A percentile compares a stretch with the other conserved stretches of the same genome.
These are phyloP conservation scores for Apophysomyces ossiformis DNA, from an alignment of 371 early-diverging fungal species.

Conservation along the genomic window DNA sequence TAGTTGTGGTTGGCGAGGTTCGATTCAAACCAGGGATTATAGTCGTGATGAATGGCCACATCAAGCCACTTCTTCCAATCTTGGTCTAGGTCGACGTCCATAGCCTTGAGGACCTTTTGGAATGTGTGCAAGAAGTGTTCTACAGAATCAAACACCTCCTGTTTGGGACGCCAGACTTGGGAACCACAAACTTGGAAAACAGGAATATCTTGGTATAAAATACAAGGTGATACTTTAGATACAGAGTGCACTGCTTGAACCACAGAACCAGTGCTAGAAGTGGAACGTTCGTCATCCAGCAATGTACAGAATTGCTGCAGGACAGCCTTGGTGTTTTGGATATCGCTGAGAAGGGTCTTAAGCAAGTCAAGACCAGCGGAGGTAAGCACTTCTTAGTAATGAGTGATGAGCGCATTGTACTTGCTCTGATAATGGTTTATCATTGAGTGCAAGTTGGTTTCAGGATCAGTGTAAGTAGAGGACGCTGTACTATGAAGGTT, in stretches of 20 bases:
- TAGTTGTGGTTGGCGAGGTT: not conserved
- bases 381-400: not conserved
- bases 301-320: not conserved
- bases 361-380: not conserved
- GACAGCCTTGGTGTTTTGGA: not conserved
- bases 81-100: not conserved
- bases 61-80: not conserved
- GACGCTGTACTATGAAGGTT: not conserved
- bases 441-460: not conserved
- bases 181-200: not conserved
- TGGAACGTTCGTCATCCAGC: not conserved
- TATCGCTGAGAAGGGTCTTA: not conserved
- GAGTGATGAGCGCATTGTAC: not conserved
- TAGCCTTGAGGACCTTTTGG: not conserved
- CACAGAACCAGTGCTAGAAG: not conserved
- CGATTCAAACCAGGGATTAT: not conserved
- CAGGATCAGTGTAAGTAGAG: not conserved
- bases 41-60: not conserved
- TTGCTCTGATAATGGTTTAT: not conserved
- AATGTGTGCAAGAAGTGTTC: not conserved
- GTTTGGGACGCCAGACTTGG: not conserved
- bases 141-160: not conserved
- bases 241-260: not conserved
- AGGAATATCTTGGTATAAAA: not conserved
- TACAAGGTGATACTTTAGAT: not conserved